These are phyloP conservation scores for Pascua sp. DNA, from an alignment of 1,284 basidiomycete genomes.

Conservation along the genomic window DNA sequence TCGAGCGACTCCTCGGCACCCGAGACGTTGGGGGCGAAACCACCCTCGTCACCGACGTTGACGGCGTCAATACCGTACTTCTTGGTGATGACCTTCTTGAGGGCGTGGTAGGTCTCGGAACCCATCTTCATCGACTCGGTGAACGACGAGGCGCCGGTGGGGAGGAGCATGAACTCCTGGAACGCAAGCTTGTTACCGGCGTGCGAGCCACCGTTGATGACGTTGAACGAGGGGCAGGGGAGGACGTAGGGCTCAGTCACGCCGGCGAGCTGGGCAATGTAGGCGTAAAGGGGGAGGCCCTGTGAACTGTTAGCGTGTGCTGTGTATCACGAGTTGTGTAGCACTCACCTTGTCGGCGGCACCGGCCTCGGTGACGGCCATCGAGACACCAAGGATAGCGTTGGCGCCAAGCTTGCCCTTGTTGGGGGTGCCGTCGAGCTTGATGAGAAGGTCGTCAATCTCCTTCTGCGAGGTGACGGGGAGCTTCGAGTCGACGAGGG, in stretches of 20 bases:
- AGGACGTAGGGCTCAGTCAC: conserved; percentile 89
- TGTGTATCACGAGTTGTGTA: conserved; percentile 31
- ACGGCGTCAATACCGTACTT: conserved; percentile 99
- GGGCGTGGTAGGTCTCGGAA: conserved; percentile 95
- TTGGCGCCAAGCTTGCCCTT: conserved; percentile 99
- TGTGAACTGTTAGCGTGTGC: too few species aligned
- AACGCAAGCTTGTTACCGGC: conserved; percentile 99
- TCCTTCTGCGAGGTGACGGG: conserved; percentile 91
- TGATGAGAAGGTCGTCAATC: conserved; percentile 97
- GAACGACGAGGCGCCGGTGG: conserved; percentile 86
- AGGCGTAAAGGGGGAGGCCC: conserved; percentile 90
- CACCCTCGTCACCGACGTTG: conserved; percentile 99
- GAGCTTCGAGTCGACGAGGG: conserved; percentile 80
- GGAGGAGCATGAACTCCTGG: conserved; percentile 99
- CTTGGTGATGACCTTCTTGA: conserved; percentile 99
- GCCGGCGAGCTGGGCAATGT: conserved; percentile 92
- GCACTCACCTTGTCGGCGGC: conserved; percentile 70
- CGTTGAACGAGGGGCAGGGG: conserved; percentile 92
- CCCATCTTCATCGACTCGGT: conserved; percentile 98
- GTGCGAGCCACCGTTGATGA: conserved; percentile 99
- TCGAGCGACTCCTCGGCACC: conserved; percentile 98
- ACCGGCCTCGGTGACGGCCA: conserved; percentile 90
- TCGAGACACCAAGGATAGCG: conserved; percentile 98
- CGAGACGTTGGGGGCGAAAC: conserved; percentile 96
- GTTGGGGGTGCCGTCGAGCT: conserved; percentile 95